Evolutionary conservation across 2,329 filamentous ascomycete species (phyloP), one percentile per base, ranked within the genome.

Genomic region (Chrysoporthe deuterocubensis): DNA sequence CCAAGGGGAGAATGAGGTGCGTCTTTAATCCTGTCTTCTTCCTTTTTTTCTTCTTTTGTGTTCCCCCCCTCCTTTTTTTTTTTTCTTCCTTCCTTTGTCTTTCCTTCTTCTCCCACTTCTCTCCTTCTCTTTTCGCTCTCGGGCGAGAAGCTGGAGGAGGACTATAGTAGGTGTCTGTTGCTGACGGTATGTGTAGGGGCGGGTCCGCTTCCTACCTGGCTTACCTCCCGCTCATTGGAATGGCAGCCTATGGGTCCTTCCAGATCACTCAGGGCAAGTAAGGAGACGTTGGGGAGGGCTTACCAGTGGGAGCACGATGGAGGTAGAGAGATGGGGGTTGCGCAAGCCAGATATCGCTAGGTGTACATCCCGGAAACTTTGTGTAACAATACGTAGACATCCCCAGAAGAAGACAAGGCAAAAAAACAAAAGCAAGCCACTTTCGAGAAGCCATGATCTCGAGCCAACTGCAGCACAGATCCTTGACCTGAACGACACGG

Each of bases 151-250:
- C 26, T 2, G 2, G 26, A 26, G 26, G 26, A 26, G 26, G 26
- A 26, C 26, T 26, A 2, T 26, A 26, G 26, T 16, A 21, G 26
- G 13, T 9, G 18, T 8, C 34, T 34, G 16, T 43, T 40, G 4
- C 7, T 42, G 62, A 59, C 50, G 8, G 42, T 18, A 1, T 37
- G 58, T 64, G n/a, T 50, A 81, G 78, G 62, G 83, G 84, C 52
- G 78, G 79, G 26, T 16, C 68, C 4, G 67, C 77, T 16, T 74
- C 78, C 26, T 69, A 73, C 46, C 62, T 85, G 18, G 74, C 73
- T 63, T 81, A 83, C n/a, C 3, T 69, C 5, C n/a, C 57, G 6
- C 58, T 69, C 16, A 50, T 50, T 16, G 37, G 61, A 5, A 63
- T 64, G 52, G 62, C 65, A 1, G 60, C 40, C 13, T 62, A 54